Base-by-base conservation (phyloP, 306 rosid genomes). In the Cicer cuneatum region DNA sequence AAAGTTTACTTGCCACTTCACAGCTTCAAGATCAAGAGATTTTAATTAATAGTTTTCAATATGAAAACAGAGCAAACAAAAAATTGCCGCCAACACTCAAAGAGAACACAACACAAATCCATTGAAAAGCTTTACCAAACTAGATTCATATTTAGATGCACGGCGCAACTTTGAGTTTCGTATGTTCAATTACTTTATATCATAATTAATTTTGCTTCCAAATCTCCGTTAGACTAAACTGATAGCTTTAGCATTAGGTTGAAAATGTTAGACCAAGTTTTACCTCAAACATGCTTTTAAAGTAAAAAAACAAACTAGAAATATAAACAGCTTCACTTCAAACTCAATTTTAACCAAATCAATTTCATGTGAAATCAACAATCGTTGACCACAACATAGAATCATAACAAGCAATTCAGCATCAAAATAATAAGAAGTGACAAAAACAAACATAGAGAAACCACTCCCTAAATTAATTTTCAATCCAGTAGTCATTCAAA, bases 261-360 rank as follows among this genome's bases (percentile, higher is more conserved):
- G 2, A 13, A n/a, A 48, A 43, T 43, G 2, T 48, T 6, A 48
- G 54, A 0, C 11, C 19, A 37, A 61, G 3, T 37, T 58, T 7
- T n/a, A 35, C 13, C 8, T 7, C 7, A n/a, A 37, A 37, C 7
- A 37, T 37, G 12, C 6, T 61, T 37, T 37, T 8, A n/a, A 61
- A 12, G 16, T 11, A 37, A 13, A 60, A 13, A 37, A 8, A 43
- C 10, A 2, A 37, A 61, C 12, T 16, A 52, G 11, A 37, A 61
- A 2, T 37, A 38, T 37, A 38, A 38, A 61, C 11, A 9, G 38
- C 24, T 61, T 7, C 24, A 14, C 4, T 7, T 60, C 13, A 62
- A 62, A 62, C 68, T 62, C 46, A 38, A 62, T 14, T 39, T 38
- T 38, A 62, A 62, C 8, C 47, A 62, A 14, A 33, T 37, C 21